Conservation (phyloP, 805 yeast species). For the Candida sanyiensis region DNA sequence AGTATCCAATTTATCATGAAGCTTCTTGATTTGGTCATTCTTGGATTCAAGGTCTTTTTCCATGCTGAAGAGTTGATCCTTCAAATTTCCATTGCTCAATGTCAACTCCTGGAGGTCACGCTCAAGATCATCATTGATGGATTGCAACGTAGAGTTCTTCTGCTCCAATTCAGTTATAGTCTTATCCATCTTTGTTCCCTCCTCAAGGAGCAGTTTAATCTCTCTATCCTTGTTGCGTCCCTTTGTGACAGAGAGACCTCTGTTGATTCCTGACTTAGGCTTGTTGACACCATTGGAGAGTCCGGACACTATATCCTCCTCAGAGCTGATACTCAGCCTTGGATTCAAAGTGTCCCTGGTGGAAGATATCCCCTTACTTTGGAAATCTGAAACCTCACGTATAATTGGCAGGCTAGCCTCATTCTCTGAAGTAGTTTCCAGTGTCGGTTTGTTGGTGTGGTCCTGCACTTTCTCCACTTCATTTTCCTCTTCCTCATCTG, state of each 20-base stretch:
- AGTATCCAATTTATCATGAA: slow-evolving; percentile 3
- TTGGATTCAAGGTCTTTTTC: slow-evolving; percentile 16
- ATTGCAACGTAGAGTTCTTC: slow-evolving; percentile 22
- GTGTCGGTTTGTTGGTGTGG: too few species aligned
- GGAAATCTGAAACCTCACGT: too few species aligned
- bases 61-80: slow-evolving; percentile 16
- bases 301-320: slow-evolving; percentile 12
- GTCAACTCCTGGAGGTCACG: slow-evolving; percentile 18
- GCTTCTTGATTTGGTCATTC: slow-evolving; percentile 7
- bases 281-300: slow-evolving; percentile 9
- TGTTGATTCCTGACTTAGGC: slow-evolving; percentile 8
- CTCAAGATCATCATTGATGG: slow-evolving; percentile 25
- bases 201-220: slow-evolving; percentile 38
- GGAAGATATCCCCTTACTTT: too few species aligned
- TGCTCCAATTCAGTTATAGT: slow-evolving; percentile 35
- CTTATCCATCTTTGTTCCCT: slow-evolving; percentile 45
- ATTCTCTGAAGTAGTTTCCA: too few species aligned
- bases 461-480: too few species aligned
- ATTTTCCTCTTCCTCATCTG: slow-evolving; percentile 67
- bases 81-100: slow-evolving; percentile 18
- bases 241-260: slow-evolving; percentile 25
- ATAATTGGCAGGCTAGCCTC: too few species aligned
- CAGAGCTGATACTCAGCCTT: slow-evolving; percentile 7
- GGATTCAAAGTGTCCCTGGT: background rate
- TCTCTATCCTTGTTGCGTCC: slow-evolving; percentile 36